A percentile compares a stretch with the other conserved stretches of the same genome.
phyloP scores from a whole-genome alignment of 148 eudicot species.

The Fallopia convolvulus region DNA sequence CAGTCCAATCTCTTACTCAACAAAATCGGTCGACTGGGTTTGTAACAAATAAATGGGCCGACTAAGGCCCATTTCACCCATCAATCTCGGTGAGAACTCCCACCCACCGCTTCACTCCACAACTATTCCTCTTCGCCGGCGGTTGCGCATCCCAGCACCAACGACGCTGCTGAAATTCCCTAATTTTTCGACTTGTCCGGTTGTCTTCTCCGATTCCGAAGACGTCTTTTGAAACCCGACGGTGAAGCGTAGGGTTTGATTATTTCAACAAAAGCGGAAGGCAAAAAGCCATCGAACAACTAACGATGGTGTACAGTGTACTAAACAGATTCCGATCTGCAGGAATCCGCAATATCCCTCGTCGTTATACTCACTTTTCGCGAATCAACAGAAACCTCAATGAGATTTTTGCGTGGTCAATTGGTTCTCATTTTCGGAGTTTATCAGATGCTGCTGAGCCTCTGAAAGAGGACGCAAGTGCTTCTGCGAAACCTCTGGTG shows the following conservation, averaged over 20 bases:
- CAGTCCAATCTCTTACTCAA: too few species aligned
- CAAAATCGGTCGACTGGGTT: background rate
- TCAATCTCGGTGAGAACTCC: background rate
- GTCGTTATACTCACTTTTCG: background rate
- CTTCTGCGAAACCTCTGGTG: slow-evolving; percentile 12
- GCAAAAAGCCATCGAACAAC: background rate
- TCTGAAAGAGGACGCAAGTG: slow-evolving; percentile 16
- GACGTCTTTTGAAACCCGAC: background rate
- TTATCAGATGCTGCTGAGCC: slow-evolving; percentile 25
- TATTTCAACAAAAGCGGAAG: background rate
- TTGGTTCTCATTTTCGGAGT: slow-evolving; percentile 10
- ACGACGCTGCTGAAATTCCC: background rate
- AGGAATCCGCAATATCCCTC: background rate
- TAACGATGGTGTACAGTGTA: background rate
- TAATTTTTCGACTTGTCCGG: background rate
- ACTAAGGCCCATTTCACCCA: background rate
- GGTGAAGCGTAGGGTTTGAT: background rate
- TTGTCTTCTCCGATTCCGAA: background rate
- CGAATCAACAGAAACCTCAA: background rate
- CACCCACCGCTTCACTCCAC: background rate
- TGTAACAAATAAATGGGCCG: background rate
- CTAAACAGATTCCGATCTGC: background rate
- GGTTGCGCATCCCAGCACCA: background rate
- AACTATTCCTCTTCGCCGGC: background rate
- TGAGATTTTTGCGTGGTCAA: background rate